phyloP scores from a whole-genome alignment of 306 rosid species.

The Medicago ruthenica region DNA sequence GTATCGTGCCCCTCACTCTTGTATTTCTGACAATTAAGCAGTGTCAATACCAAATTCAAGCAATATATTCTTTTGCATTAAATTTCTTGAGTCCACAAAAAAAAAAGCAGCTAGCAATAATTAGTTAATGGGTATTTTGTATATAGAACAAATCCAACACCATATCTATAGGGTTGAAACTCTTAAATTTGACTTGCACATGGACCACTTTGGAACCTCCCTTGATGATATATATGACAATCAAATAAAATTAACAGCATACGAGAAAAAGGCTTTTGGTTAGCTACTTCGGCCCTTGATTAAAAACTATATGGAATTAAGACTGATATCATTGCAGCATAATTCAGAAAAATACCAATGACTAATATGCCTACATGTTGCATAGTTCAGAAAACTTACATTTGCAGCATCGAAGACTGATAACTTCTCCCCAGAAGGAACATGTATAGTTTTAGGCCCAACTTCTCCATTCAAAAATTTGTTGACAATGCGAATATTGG shows the following conservation, averaged over 20 bases:
- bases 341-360: conserved; percentile 15
- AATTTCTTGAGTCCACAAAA: not conserved
- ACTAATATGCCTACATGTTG: conserved; percentile 13
- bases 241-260: conserved; percentile 18
- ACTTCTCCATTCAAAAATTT: conserved; percentile 91
- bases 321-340: not conserved
- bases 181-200: conserved; percentile 16
- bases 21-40: conserved; percentile 66
- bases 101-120: not conserved
- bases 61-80: conserved; percentile 13
- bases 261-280: conserved; percentile 1
- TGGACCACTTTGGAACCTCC: conserved; percentile 26
- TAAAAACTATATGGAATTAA: not conserved
- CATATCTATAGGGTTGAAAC: conserved; percentile 3
- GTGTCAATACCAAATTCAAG: conserved; percentile 29
- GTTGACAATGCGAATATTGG: conserved; percentile 91
- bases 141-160: conserved; percentile 19
- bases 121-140: not conserved
- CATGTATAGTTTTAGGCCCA: conserved; percentile 90
- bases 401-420: conserved; percentile 84
- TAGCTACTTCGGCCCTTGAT: not conserved
- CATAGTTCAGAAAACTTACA: conserved; percentile 57
- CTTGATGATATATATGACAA: not conserved
- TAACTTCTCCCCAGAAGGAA: conserved; percentile 87
- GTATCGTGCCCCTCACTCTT: conserved; percentile 76